A percentile compares a stretch with the other conserved stretches of the same genome.
These are phyloP conservation scores for Cercospora sojina DNA, from an alignment of 2,329 filamentous ascomycete genomes.

Conservation along the genomic window DNA sequence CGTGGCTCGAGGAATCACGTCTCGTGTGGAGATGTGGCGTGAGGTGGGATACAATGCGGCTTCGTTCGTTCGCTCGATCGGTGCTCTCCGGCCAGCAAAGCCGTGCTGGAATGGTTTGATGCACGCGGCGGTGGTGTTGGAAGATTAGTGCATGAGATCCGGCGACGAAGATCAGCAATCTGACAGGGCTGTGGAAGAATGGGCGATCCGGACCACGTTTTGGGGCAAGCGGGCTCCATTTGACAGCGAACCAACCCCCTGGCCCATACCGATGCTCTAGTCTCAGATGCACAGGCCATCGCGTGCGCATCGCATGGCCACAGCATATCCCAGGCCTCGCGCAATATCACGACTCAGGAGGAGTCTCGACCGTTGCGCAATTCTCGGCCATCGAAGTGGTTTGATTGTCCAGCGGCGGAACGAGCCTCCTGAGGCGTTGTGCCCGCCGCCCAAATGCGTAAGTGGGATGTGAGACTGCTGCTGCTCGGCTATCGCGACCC, in stretches of 20 bases:
- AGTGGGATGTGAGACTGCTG: not conserved
- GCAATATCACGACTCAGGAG: not conserved
- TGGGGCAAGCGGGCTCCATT: not conserved
- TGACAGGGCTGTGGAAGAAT: not conserved
- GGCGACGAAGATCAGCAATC: not conserved
- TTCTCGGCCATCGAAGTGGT: not conserved
- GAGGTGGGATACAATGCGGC: not conserved
- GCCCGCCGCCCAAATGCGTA: not conserved
- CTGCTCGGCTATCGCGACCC: not conserved
- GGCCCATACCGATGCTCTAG: too few species aligned
- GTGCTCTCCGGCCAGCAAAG: not conserved
- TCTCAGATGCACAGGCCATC: too few species aligned
- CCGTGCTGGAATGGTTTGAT: not conserved
- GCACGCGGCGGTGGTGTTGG: not conserved
- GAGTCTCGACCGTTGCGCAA: not conserved
- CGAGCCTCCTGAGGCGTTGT: not conserved
- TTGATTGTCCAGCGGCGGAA: not conserved
- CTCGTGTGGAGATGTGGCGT: not conserved
- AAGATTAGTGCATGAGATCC: not conserved
- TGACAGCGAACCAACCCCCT: not conserved
- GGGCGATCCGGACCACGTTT: constrained; percentile 2
- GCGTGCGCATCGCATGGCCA: not conserved
- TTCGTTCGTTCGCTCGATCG: not conserved
- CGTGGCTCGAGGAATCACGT: not conserved
- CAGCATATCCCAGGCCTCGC: not conserved